A percentile compares a stretch with the other conserved stretches of the same genome.
These are phyloP conservation scores for Aspergillus saccharolyticus DNA, from an alignment of 495 filamentous ascomycete species.

Conservation along the genomic window DNA sequence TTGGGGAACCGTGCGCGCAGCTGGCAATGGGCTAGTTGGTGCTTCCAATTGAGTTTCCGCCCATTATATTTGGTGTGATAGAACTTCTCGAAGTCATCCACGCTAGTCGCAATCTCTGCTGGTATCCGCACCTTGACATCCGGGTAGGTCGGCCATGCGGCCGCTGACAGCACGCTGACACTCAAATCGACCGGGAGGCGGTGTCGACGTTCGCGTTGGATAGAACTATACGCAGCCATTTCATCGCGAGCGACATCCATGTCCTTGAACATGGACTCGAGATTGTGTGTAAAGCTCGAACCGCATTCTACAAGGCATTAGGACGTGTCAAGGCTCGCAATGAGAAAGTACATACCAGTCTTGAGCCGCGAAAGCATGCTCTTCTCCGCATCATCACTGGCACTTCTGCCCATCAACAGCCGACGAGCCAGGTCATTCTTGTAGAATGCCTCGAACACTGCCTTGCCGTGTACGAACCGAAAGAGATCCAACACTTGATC, in stretches of 20 bases:
- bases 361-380: slow-evolving; percentile 90
- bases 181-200: slow-evolving; percentile 65
- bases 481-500: slow-evolving; percentile 91
- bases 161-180: slow-evolving; percentile 78
- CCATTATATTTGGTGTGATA: slow-evolving; percentile 86
- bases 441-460: slow-evolving; percentile 97
- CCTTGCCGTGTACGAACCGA: slow-evolving; percentile 94
- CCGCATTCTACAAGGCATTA: slow-evolving; percentile 64
- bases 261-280: slow-evolving; percentile 99
- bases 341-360: slow-evolving; percentile 47
- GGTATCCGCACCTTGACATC: slow-evolving; percentile 75
- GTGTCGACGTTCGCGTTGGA: slow-evolving; percentile 44
- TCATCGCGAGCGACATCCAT: slow-evolving; percentile 85
- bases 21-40: slow-evolving; percentile 81
- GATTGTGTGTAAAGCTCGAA: slow-evolving; percentile 86
- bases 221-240: slow-evolving; percentile 67
- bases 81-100: slow-evolving; percentile 69
- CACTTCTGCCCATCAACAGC: slow-evolving; percentile 83
- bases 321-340: slow-evolving; percentile 1
- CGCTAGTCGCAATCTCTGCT: slow-evolving; percentile 57
- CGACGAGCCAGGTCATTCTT: slow-evolving; percentile 91
- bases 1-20: slow-evolving; percentile 71
- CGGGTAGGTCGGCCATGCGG: slow-evolving; percentile 90
- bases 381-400: slow-evolving; percentile 88
- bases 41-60: slow-evolving; percentile 84